A percentile compares a stretch with the other conserved stretches of the same genome.
These are phyloP conservation scores for Daldinia childiae DNA, from an alignment of 495 filamentous ascomycete species.

Conservation along the genomic window DNA sequence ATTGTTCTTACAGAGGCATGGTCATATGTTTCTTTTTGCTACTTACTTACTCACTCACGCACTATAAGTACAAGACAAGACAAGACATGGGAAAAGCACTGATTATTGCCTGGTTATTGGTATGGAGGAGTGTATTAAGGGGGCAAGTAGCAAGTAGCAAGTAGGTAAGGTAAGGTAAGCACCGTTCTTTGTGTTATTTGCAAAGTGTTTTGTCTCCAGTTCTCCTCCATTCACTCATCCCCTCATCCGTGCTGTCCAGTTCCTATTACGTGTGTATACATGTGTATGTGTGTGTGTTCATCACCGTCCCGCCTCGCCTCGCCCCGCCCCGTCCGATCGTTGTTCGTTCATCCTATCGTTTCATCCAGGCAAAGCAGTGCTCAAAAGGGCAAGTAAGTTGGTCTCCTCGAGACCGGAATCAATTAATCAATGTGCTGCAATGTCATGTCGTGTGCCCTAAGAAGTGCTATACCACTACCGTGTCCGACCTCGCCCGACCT, in stretches of 20 bases:
- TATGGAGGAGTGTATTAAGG: neutral
- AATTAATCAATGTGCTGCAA: neutral
- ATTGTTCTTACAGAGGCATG: slow-evolving; percentile 10
- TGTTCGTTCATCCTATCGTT: slow-evolving; percentile 14
- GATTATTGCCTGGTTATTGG: neutral
- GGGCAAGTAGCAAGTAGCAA: neutral
- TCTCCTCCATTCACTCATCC: too few species aligned
- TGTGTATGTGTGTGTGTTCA: neutral
- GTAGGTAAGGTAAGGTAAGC: neutral
- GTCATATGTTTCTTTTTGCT: neutral
- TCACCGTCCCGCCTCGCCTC: neutral
- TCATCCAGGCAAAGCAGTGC: slow-evolving; percentile 6
- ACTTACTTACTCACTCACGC: neutral
- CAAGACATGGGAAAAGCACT: neutral
- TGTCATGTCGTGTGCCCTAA: neutral
- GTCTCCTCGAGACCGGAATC: neutral
- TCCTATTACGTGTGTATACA: neutral
- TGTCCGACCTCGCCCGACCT: neutral
- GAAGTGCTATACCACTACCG: neutral
- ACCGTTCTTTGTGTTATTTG: neutral
- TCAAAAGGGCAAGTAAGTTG: neutral
- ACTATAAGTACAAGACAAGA: slow-evolving; percentile 36
- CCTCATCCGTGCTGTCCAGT: neutral
- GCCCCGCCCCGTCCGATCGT: neutral
- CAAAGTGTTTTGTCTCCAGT: neutral